Conservation (phyloP, 305 asterid species). For the Solanum hybrid region DNA sequence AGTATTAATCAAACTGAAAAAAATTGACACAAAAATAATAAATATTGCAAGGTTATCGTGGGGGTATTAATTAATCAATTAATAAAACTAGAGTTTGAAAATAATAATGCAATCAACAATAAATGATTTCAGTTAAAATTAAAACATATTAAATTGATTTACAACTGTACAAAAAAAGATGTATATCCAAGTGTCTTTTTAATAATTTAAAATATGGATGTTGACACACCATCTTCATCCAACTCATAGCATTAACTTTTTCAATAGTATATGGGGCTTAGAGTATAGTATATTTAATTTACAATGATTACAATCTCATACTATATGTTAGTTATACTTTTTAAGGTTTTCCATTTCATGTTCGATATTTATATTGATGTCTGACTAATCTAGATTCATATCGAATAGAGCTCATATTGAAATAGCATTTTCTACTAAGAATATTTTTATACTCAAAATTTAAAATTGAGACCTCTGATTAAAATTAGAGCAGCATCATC, state of each 20-base stretch:
- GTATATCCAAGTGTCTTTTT: background rate
- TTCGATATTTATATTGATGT: background rate
- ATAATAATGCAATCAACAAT: background rate
- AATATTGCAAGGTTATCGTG: background rate
- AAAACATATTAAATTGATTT: background rate
- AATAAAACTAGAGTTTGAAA: background rate
- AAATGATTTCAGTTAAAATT: background rate
- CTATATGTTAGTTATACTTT: background rate
- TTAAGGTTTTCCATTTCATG: fast-evolving
- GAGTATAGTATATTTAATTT: conserved; percentile 6
- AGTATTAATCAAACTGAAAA: background rate
- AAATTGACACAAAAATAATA: background rate
- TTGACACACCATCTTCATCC: conserved; percentile 39
- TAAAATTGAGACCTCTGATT: fast-evolving
- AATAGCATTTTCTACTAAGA: background rate
- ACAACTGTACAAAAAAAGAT: background rate
- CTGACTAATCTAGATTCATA: fast-evolving
- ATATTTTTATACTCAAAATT: background rate
- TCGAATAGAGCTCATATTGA: fast-evolving
- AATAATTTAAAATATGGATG: conserved; percentile 14
- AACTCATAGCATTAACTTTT: conserved; percentile 22
- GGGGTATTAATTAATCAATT: background rate
- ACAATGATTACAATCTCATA: conserved; percentile 16
- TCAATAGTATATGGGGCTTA: background rate
- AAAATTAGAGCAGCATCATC: background rate